Evolutionary conservation across 306 rosid genomes (phyloP), one percentile per base, ranked within the genome.

Genomic region (Lathyrus tuberosus): DNA sequence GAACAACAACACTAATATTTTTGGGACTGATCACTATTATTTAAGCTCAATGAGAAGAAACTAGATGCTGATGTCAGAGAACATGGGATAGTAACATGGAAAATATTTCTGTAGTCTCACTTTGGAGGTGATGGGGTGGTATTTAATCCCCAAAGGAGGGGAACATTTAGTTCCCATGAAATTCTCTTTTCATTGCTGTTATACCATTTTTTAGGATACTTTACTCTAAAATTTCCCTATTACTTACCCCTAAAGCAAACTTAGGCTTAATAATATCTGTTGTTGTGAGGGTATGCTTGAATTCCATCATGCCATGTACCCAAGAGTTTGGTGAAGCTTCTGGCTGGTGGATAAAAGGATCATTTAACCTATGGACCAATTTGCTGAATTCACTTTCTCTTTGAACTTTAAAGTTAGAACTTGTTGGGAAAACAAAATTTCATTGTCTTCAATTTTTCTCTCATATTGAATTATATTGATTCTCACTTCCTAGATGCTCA

Each of bases 401-500:
- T 8, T 40, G 72, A 16, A 53, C 3, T 33, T 37, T 48, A 0
- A 38, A 52, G 62, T 61, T 73, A 22, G 67, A 67, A 30, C 61
- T 42, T 60, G 51, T n/a, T 67, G 56, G 54, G 18, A 51, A 73
- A 69, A 40, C 67, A 72, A 51, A 30, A 44, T 42, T 35, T 53
- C 44, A 16, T 53, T 22, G 48, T 70, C 73, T 46, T 10, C 68
- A 70, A 64, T 20, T n/a, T n/a, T n/a, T n/a, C n/a, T n/a, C n/a
- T n/a, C n/a, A 9, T 20, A 62, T 67, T 42, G 26, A 46, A 46
- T 26, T 18, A 31, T 3, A 11, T 15, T 47, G 9, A 22, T 63
- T 72, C 70, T 46, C 67, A 10, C 48, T 20, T 70, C 59, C 24
- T 51, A 63, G 72, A 62, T 80, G 47, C 61, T 54, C 17, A 30